Percentiles rank a stretch among this genome's conserved stretches.
Conservation (phyloP, 805 yeast species). For the Barnettozyma californica region DNA sequence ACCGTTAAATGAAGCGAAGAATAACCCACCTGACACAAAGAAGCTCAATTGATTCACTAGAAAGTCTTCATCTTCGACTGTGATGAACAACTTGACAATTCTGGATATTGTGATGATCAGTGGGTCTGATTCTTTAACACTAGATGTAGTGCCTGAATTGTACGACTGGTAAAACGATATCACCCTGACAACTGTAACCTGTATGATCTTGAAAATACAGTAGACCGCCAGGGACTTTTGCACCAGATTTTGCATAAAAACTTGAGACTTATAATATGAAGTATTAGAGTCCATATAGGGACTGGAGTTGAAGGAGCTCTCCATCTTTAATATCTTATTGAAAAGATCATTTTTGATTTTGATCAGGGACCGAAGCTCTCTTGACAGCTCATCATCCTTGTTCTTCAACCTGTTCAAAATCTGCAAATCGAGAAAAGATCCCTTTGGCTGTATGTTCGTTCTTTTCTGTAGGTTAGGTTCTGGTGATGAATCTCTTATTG, state of each 20-base stretch:
- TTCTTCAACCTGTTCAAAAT: conserved; percentile 7
- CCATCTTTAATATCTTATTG: conserved; percentile 15
- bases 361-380: conserved; percentile 19
- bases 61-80: conserved; percentile 32
- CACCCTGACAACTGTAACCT: conserved; percentile 26
- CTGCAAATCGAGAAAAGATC: conserved; percentile 20
- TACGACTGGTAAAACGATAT: conserved; percentile 21
- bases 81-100: conserved; percentile 27
- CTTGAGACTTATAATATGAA: not conserved
- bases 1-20: conserved; percentile 59
- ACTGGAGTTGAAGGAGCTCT: conserved; percentile 6
- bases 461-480: conserved; percentile 12
- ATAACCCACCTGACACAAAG: conserved; percentile 51
- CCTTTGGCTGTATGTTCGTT: conserved; percentile 17
- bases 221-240: conserved; percentile 26
- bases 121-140: conserved; percentile 29
- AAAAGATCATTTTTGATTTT: conserved; percentile 22
- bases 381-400: conserved; percentile 7
- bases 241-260: not conserved
- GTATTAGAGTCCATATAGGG: not conserved
- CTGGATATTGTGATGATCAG: conserved; percentile 34
- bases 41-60: conserved; percentile 37
- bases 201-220: conserved; percentile 32
- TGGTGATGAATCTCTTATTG: conserved; percentile 3
- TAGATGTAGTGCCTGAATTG: conserved; percentile 5